Evolutionary conservation across 345 rosid species (phyloP).

Genomic region (Brassica carinata): DNA sequence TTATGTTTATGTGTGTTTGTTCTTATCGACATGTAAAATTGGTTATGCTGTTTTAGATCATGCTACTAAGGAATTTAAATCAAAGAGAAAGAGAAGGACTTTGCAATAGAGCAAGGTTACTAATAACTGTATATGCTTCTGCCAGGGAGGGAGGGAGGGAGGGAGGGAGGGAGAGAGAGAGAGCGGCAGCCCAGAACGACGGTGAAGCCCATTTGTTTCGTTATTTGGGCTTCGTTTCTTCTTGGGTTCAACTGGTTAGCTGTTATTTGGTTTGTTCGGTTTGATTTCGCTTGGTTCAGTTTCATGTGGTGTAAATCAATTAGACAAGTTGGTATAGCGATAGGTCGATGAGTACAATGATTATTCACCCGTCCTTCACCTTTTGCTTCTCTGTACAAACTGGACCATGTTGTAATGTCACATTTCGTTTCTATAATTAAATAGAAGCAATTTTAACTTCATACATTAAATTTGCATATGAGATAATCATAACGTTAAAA

Average conservation of each 20-base stretch:
- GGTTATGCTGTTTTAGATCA: too few species aligned
- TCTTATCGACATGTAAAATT: too few species aligned
- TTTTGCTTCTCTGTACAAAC: not conserved
- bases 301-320: too few species aligned
- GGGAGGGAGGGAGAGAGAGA: too few species aligned
- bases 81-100: too few species aligned
- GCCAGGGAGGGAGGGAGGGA: too few species aligned
- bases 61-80: too few species aligned
- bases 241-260: not conserved
- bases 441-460: not conserved
- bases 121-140: too few species aligned
- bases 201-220: not conserved
- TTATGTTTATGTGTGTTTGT: too few species aligned
- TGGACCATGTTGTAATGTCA: not conserved
- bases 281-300: not conserved
- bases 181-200: not conserved
- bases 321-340: not conserved
- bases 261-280: not conserved
- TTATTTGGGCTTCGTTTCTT: not conserved
- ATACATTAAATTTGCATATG: slow-evolving; percentile 5
- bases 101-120: too few species aligned
- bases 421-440: not conserved
- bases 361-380: not conserved
- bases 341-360: not conserved
- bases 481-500: not conserved